A percentile compares a stretch with the other conserved stretches of the same genome.
These are phyloP conservation scores for Sarocladium brachiariae DNA, from an alignment of 2,329 filamentous ascomycete genomes.

Conservation along the genomic window DNA sequence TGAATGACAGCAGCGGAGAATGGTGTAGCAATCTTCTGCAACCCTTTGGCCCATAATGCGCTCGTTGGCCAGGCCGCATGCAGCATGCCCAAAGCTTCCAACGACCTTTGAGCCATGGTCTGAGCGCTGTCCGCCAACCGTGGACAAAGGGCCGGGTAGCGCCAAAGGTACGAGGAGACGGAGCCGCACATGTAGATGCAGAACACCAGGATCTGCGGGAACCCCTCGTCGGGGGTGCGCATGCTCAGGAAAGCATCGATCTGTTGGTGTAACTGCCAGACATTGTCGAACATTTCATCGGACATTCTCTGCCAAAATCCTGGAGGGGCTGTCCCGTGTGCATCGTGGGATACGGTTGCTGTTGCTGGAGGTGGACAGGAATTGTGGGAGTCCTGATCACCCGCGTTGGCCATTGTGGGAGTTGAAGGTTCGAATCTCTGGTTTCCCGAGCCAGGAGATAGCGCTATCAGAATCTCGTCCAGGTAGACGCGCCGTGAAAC, in stretches of 20 bases:
- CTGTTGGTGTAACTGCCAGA: constrained; percentile 28
- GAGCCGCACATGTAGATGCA: constrained; percentile 34
- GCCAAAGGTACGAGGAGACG: constrained; percentile 25
- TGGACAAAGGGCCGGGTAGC: constrained; percentile 22
- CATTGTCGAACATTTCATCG: constrained; percentile 27
- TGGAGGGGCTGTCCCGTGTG: constrained; percentile 14
- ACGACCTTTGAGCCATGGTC: constrained; percentile 18
- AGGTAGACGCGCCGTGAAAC: constrained; percentile 27
- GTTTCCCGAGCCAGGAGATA: constrained; percentile 10
- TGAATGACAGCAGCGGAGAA: constrained; percentile 11
- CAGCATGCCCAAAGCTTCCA: constrained; percentile 19
- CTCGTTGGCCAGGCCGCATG: constrained; percentile 21
- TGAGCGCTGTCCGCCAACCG: constrained; percentile 18
- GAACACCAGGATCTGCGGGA: constrained; percentile 30
- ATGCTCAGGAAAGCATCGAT: constrained; percentile 25
- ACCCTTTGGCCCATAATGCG: constrained; percentile 15
- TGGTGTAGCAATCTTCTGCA: constrained; percentile 17
- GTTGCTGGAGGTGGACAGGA: constrained; percentile 9
- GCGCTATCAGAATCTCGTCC: constrained; percentile 20
- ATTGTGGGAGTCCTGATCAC: constrained; percentile 9
- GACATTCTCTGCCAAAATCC: constrained; percentile 23
- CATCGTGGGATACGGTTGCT: constrained; percentile 8
- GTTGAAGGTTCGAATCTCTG: constrained; percentile 11
- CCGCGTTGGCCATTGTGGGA: constrained; percentile 14
- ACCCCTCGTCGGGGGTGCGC: constrained; percentile 22